Evolutionary conservation across 2,329 filamentous ascomycete species (phyloP).

Genomic region (Sarocladiaceae sp.): DNA sequence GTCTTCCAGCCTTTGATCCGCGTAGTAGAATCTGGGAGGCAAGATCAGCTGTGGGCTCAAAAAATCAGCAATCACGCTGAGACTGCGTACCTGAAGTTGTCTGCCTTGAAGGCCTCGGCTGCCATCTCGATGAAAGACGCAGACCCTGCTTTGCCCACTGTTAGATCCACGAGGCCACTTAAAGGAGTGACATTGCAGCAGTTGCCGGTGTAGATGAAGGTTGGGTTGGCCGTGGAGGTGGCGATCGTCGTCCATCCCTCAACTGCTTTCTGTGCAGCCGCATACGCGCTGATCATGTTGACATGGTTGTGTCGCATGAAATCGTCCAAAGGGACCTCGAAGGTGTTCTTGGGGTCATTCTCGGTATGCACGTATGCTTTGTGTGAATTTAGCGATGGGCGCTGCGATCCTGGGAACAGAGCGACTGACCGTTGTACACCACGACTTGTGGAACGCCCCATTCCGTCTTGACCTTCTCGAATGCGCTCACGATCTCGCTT

Average conservation of each 20-base stretch:
- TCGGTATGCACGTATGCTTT: neutral
- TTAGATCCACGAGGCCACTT: neutral
- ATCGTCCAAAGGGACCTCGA: neutral
- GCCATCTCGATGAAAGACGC: neutral
- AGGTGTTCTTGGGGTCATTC: neutral
- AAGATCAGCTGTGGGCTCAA: too few species aligned
- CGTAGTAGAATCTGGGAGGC: neutral
- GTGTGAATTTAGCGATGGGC: too few species aligned
- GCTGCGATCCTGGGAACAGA: neutral
- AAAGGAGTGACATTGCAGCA: neutral
- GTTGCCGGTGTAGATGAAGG: constrained; percentile 1
- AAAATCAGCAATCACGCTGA: too few species aligned
- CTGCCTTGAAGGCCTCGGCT: neutral
- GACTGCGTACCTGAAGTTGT: neutral
- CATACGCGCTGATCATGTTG: constrained; percentile 1
- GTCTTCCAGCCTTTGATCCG: neutral
- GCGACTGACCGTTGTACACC: constrained; percentile 17
- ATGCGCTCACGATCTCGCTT: constrained; percentile 12
- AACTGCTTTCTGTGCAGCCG: neutral
- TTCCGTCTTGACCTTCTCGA: constrained; percentile 13
- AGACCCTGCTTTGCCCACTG: neutral
- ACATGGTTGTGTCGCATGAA: neutral
- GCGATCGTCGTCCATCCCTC: neutral
- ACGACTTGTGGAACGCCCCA: constrained; percentile 18
- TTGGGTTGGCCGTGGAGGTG: neutral